A percentile compares a stretch with the other conserved stretches of the same genome.
phyloP scores from a whole-genome alignment of 2,329 filamentous ascomycete genomes.

The Bipolaris bicolor region DNA sequence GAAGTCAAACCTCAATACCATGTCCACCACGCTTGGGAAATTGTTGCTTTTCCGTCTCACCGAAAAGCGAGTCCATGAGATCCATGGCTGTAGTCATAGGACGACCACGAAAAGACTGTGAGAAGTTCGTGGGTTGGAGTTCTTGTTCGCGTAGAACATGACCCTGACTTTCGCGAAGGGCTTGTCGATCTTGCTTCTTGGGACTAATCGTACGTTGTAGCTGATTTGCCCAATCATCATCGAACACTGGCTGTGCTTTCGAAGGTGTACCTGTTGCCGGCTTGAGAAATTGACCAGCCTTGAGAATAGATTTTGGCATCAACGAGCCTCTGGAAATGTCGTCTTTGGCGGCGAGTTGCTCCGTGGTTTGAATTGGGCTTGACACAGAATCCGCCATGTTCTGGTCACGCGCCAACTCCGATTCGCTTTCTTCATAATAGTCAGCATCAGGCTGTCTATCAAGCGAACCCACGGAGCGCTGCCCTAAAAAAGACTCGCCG shows the following conservation, averaged over 20 bases:
- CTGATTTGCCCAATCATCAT: conserved; percentile 92
- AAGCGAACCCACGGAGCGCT: conserved; percentile 83
- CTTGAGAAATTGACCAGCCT: conserved; percentile 46
- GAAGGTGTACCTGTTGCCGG: conserved; percentile 57
- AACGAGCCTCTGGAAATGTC: conserved; percentile 41
- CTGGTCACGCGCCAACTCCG: conserved; percentile 73
- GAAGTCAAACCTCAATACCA: conserved; percentile 89
- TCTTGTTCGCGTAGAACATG: conserved; percentile 61
- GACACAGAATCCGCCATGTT: conserved; percentile 80
- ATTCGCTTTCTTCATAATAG: conserved; percentile 67
- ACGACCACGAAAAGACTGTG: conserved; percentile 48
- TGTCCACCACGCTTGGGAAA: conserved; percentile 58
- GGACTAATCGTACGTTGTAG: conserved; percentile 93
- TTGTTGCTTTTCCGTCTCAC: conserved; percentile 63
- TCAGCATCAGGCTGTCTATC: conserved; percentile 66
- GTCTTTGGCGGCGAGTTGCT: conserved; percentile 61
- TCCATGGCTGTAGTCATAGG: conserved; percentile 90
- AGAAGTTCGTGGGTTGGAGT: conserved; percentile 41
- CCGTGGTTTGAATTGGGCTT: conserved; percentile 75
- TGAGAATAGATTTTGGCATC: conserved; percentile 58
- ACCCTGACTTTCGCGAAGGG: conserved; percentile 69
- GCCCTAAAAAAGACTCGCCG: conserved; percentile 85
- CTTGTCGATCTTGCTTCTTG: conserved; percentile 84
- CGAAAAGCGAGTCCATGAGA: conserved; percentile 93
- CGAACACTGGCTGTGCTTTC: conserved; percentile 62